Evolutionary conservation across 2,329 filamentous ascomycete species (phyloP).

Genomic region (Uncinocarpus reesii): DNA sequence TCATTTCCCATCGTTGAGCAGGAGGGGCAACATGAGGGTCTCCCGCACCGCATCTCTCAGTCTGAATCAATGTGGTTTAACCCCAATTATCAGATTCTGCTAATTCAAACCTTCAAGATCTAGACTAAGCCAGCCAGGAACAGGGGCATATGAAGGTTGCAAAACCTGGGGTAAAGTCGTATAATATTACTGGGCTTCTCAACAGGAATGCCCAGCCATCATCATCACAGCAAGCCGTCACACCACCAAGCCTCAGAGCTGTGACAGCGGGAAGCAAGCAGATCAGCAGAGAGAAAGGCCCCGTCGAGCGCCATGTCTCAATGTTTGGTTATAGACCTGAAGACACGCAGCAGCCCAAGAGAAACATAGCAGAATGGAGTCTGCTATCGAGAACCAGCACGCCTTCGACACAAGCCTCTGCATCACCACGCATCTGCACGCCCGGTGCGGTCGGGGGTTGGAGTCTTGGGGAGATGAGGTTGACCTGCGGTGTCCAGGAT

Average conservation of each 20-base stretch:
- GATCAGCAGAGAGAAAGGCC: background rate
- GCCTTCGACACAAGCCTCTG: background rate
- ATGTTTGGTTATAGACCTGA: background rate
- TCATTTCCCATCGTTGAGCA: background rate
- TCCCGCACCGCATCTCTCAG: background rate
- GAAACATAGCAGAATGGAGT: no score
- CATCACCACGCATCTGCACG: no score
- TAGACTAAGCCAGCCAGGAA: constrained; percentile 10
- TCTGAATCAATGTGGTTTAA: background rate
- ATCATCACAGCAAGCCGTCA: background rate
- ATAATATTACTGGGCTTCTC: background rate
- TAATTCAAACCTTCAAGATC: constrained; percentile 2
- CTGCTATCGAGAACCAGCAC: no score
- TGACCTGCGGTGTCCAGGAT: constrained; percentile 5
- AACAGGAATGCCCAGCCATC: background rate
- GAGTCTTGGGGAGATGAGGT: background rate
- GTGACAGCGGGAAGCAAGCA: background rate
- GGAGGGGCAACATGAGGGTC: constrained; percentile 3
- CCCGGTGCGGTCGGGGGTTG: background rate
- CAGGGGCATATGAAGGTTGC: constrained; percentile 9
- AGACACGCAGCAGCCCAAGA: background rate
- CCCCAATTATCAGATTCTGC: background rate
- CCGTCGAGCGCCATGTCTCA: background rate
- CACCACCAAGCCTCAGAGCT: background rate
- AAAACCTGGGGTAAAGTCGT: constrained; percentile 12